Evolutionary conservation across 495 filamentous ascomycete species (phyloP), one percentile per base, ranked within the genome.

Genomic region (Jackrogersella multiformis): DNA sequence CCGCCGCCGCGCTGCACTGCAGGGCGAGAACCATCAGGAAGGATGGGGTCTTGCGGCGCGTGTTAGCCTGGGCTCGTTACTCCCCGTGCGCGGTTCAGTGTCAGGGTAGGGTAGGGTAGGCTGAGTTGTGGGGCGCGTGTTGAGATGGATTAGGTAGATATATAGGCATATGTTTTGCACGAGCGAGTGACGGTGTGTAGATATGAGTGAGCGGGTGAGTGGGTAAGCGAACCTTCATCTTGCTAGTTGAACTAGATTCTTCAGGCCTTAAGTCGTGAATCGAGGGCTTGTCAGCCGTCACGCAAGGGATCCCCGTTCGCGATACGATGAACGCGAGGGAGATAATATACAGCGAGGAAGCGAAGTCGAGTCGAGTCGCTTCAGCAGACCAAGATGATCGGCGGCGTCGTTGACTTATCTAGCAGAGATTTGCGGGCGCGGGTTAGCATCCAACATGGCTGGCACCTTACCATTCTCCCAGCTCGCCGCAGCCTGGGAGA

Each of bases 341-440:
- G 12, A 21, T 18, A 42, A 9, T 5, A 2, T 36, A 36, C 15
- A 2, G 36, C 36, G 20, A 24, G 36, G 16, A 35, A 38, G 8
- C 6, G 12, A 46, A 26, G 21, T n/a, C 5, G 26, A 9, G 23
- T 53, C 49, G 20, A 12, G 7, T 12, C 20, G n/a, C 39, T 42
- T 4, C 9, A 20, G 28, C 46, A 23, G 10, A 24, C 21, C 9
- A 24, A 26, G 38, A 46, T 46, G 59, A 66, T 66, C 63, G 42
- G 39, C 63, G 39, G 6, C 23, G 49, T 12, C 15, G 10, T 60
- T 61, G 34, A 61, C 56, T 60, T 66, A 56, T 65, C 53, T 65
- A 57, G 61, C 57, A 65, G 61, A 65, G 61, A 57, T 57, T 57
- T 42, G 57, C 61, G 45, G 51, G 41, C 12, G n/a, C 44, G 21